Conservation (phyloP, 306 rosid genomes). For the Rosa rugosa region DNA sequence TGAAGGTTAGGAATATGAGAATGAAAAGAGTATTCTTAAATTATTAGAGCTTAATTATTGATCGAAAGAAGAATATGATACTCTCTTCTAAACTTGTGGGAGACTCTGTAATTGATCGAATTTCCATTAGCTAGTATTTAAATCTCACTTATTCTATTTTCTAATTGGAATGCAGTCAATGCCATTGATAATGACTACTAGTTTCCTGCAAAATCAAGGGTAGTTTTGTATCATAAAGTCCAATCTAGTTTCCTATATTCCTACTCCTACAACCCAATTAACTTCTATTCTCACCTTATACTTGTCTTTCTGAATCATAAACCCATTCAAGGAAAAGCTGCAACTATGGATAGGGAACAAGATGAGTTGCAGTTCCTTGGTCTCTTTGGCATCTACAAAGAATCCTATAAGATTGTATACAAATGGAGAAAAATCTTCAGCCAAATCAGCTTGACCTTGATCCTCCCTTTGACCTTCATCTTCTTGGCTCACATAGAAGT, state of each 20-base stretch:
- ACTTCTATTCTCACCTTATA: conserved; percentile 30
- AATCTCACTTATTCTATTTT: too few relatives aligned
- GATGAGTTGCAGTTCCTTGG: conserved; percentile 69
- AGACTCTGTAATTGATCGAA: background rate
- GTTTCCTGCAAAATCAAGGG: conserved; percentile 12
- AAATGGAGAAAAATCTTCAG: conserved; percentile 55
- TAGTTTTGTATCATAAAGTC: conserved; percentile 10
- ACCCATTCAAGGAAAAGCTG: conserved; percentile 6
- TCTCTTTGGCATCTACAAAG: conserved; percentile 46
- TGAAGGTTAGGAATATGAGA: too few relatives aligned
- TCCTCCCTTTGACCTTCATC: conserved; percentile 71
- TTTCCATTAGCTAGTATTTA: background rate
- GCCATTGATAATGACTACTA: background rate
- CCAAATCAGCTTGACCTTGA: conserved; percentile 54
- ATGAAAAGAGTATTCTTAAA: too few relatives aligned
- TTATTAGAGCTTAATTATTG: background rate
- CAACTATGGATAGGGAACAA: conserved; percentile 63
- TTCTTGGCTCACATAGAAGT: conserved; percentile 46
- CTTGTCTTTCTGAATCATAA: conserved; percentile 9
- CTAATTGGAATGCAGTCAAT: too few relatives aligned
- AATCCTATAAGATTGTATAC: conserved; percentile 47
- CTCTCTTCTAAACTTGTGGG: background rate
- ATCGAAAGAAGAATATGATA: too few relatives aligned
- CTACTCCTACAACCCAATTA: conserved; percentile 11
- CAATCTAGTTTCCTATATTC: conserved; percentile 21